These are phyloP conservation scores for Cucurbita maxima DNA, from an alignment of 306 rosid genomes.

Conservation along the genomic window DNA sequence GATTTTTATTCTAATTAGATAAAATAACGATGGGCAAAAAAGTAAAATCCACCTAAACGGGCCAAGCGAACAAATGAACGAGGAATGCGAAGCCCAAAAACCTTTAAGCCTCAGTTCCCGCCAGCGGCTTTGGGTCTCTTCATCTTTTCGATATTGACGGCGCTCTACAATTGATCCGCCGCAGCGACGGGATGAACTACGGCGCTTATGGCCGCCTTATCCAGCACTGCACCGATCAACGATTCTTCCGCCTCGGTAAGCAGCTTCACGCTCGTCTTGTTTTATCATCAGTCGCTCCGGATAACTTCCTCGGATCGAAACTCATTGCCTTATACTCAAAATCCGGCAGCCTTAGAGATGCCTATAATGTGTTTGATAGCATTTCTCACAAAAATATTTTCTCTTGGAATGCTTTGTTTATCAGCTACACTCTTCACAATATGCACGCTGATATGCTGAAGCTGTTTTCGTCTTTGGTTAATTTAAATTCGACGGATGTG, in stretches of 20 bases:
- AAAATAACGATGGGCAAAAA: too few species aligned
- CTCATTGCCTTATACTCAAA: constrained; percentile 43
- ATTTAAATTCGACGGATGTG: neutral
- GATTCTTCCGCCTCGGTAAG: constrained; percentile 40
- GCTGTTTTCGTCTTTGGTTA: constrained; percentile 32
- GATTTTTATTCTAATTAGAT: too few species aligned
- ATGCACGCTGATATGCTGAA: constrained; percentile 31
- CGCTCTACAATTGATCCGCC: constrained; percentile 11
- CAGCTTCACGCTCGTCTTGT: constrained; percentile 78
- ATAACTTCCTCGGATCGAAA: constrained; percentile 76
- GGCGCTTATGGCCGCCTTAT: constrained; percentile 51
- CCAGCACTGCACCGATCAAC: constrained; percentile 42
- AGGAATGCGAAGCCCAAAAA: constrained; percentile 19
- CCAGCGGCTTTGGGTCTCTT: neutral
- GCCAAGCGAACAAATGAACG: constrained; percentile 21
- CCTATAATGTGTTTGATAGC: constrained; percentile 52
- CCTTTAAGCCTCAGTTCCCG: constrained; percentile 14
- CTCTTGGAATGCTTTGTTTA: constrained; percentile 67
- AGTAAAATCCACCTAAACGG: neutral
- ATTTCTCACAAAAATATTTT: constrained; percentile 41
- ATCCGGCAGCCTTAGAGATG: constrained; percentile 22
- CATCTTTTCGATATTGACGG: constrained; percentile 7
- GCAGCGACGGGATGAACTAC: constrained; percentile 21
- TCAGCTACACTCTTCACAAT: constrained; percentile 40
- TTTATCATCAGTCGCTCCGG: constrained; percentile 44